These are phyloP conservation scores for Xylaria sp. DNA, from an alignment of 2,329 filamentous ascomycete genomes.

Conservation along the genomic window DNA sequence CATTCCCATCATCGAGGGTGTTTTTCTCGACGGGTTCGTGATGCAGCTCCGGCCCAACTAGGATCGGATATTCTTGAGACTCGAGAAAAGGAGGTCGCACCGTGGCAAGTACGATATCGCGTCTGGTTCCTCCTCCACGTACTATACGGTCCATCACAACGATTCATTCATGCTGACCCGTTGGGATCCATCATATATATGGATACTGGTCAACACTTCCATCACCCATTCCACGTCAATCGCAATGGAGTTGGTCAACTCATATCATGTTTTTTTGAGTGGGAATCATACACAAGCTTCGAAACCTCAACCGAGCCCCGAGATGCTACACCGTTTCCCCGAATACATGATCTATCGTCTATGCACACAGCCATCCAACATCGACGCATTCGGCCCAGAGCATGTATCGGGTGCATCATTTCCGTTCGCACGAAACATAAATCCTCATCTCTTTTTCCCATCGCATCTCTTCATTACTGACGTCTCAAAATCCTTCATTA, in stretches of 20 bases:
- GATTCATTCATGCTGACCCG: not conserved
- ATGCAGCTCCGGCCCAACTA: not conserved
- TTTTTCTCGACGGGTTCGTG: not conserved
- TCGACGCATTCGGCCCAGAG: slow-evolving; percentile 10
- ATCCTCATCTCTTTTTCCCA: slow-evolving; percentile 7
- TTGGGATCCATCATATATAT: not conserved
- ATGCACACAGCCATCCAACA: slow-evolving; percentile 12
- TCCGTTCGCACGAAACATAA: slow-evolving; percentile 17
- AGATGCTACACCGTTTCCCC: slow-evolving; percentile 9
- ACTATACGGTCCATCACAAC: too few relatives aligned
- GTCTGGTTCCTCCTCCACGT: too few relatives aligned
- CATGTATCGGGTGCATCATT: slow-evolving; percentile 6
- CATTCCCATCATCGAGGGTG: not conserved
- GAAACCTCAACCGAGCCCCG: not conserved
- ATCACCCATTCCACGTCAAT: not conserved
- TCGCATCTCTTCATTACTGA: slow-evolving; percentile 12
- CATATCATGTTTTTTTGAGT: not conserved
- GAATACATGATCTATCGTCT: slow-evolving; percentile 13
- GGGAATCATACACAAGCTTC: not conserved
- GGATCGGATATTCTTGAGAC: not conserved
- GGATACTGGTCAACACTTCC: not conserved
- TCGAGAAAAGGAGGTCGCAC: not conserved
- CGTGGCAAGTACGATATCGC: too few relatives aligned
- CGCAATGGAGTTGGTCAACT: not conserved
- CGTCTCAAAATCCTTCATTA: slow-evolving; percentile 4